Conservation (phyloP, 139 green algal genomes). For the Nannochloris sp. region DNA sequence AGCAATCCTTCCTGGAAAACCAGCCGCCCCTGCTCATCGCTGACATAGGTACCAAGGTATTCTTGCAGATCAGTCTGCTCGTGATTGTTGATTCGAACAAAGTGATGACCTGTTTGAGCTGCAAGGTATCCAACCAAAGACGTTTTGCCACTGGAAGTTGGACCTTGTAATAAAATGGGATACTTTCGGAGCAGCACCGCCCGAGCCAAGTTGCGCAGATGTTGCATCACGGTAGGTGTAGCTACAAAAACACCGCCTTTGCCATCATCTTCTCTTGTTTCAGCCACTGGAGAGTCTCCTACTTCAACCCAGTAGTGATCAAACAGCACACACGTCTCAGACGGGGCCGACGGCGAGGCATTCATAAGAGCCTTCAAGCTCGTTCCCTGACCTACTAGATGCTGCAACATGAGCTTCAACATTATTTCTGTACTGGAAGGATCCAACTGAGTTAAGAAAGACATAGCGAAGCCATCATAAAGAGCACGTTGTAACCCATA, state of each 20-base stretch:
- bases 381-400: conserved; percentile 42
- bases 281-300: conserved; percentile 44
- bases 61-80: conserved; percentile 98
- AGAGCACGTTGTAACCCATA: conserved; percentile 89
- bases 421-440: conserved; percentile 34
- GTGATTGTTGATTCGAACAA: conserved; percentile 99
- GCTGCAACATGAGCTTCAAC: conserved; percentile 57
- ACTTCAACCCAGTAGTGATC: conserved; percentile 92
- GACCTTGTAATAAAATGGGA: conserved; percentile 89
- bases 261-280: conserved; percentile 38
- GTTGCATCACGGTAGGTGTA: conserved; percentile 65
- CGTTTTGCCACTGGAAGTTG: conserved; percentile 96
- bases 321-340: conserved; percentile 66
- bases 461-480: conserved; percentile 90
- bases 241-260: conserved; percentile 67
- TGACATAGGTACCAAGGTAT: conserved; percentile 91
- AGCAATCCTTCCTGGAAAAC: conserved; percentile 88
- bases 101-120: conserved; percentile 77
- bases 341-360: conserved; percentile 24
- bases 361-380: conserved; percentile 39
- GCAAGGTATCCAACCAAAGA: conserved; percentile 92
- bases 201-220: conserved; percentile 85
- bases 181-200: conserved; percentile 78
- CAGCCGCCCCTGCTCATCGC: conserved; percentile 61
- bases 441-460: conserved; percentile 85